Conservation (phyloP, 768 basidiomycete genomes). For the Porphyrellus cyaneotinctus region DNA sequence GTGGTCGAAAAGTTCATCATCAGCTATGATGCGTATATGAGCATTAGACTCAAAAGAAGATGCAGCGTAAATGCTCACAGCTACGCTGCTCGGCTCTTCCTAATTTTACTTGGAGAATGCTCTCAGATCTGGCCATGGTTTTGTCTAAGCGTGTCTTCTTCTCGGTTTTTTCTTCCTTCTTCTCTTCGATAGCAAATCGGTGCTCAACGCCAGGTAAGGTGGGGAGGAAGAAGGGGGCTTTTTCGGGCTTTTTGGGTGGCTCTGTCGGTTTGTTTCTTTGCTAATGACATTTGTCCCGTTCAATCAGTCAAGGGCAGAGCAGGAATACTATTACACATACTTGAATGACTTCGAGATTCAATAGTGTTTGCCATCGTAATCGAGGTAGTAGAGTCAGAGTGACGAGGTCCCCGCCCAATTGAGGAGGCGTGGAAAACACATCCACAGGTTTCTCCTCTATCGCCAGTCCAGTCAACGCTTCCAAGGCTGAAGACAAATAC, state of each 20-base stretch:
- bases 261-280: conserved; percentile 97
- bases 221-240: conserved; percentile 96
- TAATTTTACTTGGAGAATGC: conserved; percentile 69
- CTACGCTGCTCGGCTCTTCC: conserved; percentile 51
- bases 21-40: conserved; percentile 35
- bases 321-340: conserved; percentile 37
- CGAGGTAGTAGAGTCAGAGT: conserved; percentile 91
- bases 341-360: conserved; percentile 93
- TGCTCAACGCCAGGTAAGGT: conserved; percentile 84
- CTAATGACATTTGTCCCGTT: conserved; percentile 34
- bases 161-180: conserved; percentile 35
- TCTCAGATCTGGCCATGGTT: conserved; percentile 48
- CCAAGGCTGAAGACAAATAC: conserved; percentile 46
- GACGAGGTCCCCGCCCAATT: conserved; percentile 86
- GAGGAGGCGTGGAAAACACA: conserved; percentile 80
- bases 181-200: conserved; percentile 60
- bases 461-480: conserved; percentile 62
- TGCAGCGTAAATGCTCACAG: conserved; percentile 50
- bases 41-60: conserved; percentile 3
- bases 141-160: conserved; percentile 54
- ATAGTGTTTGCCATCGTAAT: conserved; percentile 92
- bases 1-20: conserved; percentile 79
- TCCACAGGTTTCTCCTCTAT: conserved; percentile 60
- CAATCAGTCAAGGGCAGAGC: background rate
- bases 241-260: conserved; percentile 89